These are phyloP conservation scores for Solanum hybrid DNA, from an alignment of 305 asterid genomes.

Conservation along the genomic window DNA sequence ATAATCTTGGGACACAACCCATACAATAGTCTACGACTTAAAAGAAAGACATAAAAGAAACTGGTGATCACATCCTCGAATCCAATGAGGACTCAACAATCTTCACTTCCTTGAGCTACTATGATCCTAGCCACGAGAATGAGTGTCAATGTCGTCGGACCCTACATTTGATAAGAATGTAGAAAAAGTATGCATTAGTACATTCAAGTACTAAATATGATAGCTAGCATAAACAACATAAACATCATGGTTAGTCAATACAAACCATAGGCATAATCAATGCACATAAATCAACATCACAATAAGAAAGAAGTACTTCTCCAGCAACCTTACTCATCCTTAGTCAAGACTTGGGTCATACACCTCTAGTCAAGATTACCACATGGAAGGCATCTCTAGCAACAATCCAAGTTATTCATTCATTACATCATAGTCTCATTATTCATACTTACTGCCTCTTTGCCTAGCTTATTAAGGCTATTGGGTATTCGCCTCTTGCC, in stretches of 20 bases:
- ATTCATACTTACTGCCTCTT: not conserved
- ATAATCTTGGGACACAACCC: not conserved
- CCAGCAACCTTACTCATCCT: not conserved
- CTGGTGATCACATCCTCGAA: not conserved
- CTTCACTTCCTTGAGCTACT: not conserved
- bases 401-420: not conserved
- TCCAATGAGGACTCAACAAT: not conserved
- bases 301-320: not conserved
- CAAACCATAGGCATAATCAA: not conserved
- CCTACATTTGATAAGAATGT: not conserved
- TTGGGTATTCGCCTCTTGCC: not conserved
- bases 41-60: not conserved
- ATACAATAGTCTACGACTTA: not conserved
- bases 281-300: not conserved
- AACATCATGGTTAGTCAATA: too few relatives aligned
- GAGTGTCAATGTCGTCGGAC: not conserved
- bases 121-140: not conserved
- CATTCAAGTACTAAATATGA: not conserved
- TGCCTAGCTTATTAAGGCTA: not conserved
- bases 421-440: not conserved
- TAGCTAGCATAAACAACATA: too few relatives aligned
- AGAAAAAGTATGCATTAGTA: not conserved
- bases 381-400: not conserved
- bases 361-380: not conserved
- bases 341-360: not conserved